phyloP scores from a whole-genome alignment of 352 stramenopile genomes.

The Globisporangium nunn region DNA sequence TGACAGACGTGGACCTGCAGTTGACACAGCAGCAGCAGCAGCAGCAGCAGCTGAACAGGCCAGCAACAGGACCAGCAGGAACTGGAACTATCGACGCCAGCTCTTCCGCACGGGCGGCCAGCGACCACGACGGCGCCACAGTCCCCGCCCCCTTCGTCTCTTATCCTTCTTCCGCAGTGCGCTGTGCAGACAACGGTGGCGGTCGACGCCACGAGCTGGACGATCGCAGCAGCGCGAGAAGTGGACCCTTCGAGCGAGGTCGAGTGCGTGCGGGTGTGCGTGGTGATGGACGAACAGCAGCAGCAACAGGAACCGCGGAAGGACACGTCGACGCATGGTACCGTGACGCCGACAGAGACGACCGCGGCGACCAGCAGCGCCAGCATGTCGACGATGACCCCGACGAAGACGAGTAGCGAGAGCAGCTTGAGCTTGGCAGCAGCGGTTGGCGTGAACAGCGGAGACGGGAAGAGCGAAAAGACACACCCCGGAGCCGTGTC shows the following conservation, averaged over 20 bases:
- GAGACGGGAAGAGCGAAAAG: constrained; percentile 4
- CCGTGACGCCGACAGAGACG: constrained; percentile 14
- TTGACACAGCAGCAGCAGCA: constrained; percentile 14
- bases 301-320: constrained; percentile 35
- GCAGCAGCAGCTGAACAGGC: background rate
- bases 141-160: constrained; percentile 11
- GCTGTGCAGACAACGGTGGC: constrained; percentile 32
- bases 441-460: constrained; percentile 1
- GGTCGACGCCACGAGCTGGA: constrained; percentile 37
- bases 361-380: constrained; percentile 17
- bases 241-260: constrained; percentile 13
- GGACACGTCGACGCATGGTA: constrained; percentile 16
- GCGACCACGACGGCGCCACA: constrained; percentile 9
- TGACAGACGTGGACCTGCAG: constrained; percentile 27
- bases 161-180: constrained; percentile 3
- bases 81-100: constrained; percentile 9
- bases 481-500: background rate
- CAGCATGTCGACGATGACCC: constrained; percentile 15
- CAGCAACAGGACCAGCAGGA: constrained; percentile 10
- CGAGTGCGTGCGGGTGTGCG: constrained; percentile 44
- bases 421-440: background rate
- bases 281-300: constrained; percentile 60
- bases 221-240: constrained; percentile 15
- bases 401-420: constrained; percentile 9
- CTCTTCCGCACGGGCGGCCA: constrained; percentile 2